Percentiles rank a stretch among this genome's conserved stretches.
Conservation (phyloP, 1,284 basidiomycete species). For the Naganishia sp. region DNA sequence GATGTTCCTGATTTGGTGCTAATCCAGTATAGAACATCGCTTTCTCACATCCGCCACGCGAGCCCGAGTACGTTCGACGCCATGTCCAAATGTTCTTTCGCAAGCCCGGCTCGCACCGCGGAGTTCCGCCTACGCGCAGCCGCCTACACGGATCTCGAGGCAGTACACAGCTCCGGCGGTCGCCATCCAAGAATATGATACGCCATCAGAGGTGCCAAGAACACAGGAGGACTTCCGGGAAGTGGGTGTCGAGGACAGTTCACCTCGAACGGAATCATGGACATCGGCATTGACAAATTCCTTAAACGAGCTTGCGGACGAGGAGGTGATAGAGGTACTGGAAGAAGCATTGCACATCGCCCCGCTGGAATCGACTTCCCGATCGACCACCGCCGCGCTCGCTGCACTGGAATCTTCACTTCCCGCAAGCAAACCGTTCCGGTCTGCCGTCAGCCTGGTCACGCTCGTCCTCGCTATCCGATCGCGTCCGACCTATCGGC, state of each 20-base stretch:
- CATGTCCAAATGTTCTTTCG: slow-evolving; percentile 3
- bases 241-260: background rate
- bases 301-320: slow-evolving; percentile 14
- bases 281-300: slow-evolving; percentile 15
- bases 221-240: background rate
- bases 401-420: background rate
- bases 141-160: no score
- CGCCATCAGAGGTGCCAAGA: background rate
- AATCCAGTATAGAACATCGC: slow-evolving; percentile 16
- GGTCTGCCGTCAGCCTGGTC: slow-evolving; percentile 13
- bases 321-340: slow-evolving; percentile 23
- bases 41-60: slow-evolving; percentile 12
- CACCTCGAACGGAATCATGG: background rate
- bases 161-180: background rate
- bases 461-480: slow-evolving; percentile 22
- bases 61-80: slow-evolving; percentile 8
- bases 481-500: slow-evolving; percentile 20
- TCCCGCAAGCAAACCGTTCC: background rate
- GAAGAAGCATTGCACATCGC: slow-evolving; percentile 5
- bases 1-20: background rate
- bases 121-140: background rate
- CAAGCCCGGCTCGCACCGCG: slow-evolving; percentile 23
- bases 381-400: background rate
- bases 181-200: slow-evolving; percentile 11
- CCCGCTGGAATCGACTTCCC: background rate